Evolutionary conservation across 1,284 basidiomycete species (phyloP).

Genomic region (Microbotryum intermedium): DNA sequence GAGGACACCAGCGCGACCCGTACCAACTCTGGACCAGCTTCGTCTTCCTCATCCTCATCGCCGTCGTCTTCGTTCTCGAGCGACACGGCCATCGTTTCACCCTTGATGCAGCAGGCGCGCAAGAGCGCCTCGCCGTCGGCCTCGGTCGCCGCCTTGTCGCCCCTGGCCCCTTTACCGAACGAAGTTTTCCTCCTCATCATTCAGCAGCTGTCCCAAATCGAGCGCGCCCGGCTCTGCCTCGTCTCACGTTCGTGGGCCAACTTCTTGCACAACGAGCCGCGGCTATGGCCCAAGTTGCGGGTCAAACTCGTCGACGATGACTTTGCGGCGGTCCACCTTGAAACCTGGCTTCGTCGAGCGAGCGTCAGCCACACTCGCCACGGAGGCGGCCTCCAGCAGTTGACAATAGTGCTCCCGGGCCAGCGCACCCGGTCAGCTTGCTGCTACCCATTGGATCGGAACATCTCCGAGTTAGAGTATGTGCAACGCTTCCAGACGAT

Average conservation of each 20-base stretch:
- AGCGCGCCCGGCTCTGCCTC: neutral
- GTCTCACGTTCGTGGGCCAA: constrained; percentile 19
- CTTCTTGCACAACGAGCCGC: constrained; percentile 11
- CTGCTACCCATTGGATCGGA: no score
- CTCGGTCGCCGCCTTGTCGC: constrained; percentile 8
- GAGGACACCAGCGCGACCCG: no score
- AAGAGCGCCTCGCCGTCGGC: neutral
- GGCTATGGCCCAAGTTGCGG: constrained; percentile 11
- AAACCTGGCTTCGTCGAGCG: neutral
- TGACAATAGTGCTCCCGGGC: no score
- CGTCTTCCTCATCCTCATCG: neutral
- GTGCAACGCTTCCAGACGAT: neutral
- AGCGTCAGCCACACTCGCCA: neutral
- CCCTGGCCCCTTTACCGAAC: constrained; percentile 11
- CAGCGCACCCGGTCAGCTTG: no score
- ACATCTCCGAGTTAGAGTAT: neutral
- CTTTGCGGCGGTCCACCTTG: neutral
- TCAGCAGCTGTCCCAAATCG: neutral
- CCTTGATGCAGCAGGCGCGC: neutral
- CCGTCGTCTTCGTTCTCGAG: constrained; percentile 8
- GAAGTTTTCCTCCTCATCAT: constrained; percentile 24
- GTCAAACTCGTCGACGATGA: neutral
- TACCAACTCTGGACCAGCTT: neutral
- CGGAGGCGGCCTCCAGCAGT: no score
- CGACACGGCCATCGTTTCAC: neutral